These are phyloP conservation scores for Persicaria tinctoria DNA, from an alignment of 148 eudicot species.

Conservation along the genomic window DNA sequence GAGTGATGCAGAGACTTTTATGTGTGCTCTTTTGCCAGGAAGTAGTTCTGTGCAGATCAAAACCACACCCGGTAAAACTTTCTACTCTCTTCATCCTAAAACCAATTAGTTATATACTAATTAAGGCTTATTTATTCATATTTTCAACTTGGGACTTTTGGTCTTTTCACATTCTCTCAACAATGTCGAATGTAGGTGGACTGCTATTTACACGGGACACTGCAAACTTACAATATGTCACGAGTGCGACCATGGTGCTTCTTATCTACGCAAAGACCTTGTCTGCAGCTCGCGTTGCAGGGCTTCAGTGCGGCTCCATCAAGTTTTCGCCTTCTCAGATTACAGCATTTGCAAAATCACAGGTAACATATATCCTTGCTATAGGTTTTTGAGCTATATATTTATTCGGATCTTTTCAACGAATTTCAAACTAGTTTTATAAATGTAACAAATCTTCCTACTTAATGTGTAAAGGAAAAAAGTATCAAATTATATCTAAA, in stretches of 20 bases:
- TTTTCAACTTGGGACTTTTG: no score
- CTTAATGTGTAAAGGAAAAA: no score
- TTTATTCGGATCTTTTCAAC: no score
- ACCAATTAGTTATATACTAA: no score
- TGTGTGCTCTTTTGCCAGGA: slow-evolving; percentile 67
- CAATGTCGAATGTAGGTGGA: slow-evolving; percentile 43
- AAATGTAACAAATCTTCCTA: no score
- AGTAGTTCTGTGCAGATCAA: slow-evolving; percentile 55
- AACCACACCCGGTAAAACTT: slow-evolving; percentile 62
- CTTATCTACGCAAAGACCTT: slow-evolving; percentile 54
- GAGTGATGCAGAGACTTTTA: slow-evolving; percentile 63
- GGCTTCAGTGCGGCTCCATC: slow-evolving; percentile 54
- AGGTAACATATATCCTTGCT: slow-evolving; percentile 28
- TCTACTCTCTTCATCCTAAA: not conserved
- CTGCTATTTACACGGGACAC: slow-evolving; percentile 60
- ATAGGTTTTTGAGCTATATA: no score
- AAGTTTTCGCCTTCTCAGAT: slow-evolving; percentile 45
- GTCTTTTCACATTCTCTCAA: no score
- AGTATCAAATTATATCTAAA: no score
- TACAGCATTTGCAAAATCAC: slow-evolving; percentile 58
- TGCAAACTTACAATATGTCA: slow-evolving; percentile 57
- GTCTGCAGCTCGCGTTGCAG: slow-evolving; percentile 24
- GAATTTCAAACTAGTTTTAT: no score
- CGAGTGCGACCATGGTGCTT: slow-evolving; percentile 63
- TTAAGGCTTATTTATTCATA: no score